These are phyloP conservation scores for Cutaneotrichosporon sp. DNA, from an alignment of 1,284 basidiomycete species.

Conservation along the genomic window DNA sequence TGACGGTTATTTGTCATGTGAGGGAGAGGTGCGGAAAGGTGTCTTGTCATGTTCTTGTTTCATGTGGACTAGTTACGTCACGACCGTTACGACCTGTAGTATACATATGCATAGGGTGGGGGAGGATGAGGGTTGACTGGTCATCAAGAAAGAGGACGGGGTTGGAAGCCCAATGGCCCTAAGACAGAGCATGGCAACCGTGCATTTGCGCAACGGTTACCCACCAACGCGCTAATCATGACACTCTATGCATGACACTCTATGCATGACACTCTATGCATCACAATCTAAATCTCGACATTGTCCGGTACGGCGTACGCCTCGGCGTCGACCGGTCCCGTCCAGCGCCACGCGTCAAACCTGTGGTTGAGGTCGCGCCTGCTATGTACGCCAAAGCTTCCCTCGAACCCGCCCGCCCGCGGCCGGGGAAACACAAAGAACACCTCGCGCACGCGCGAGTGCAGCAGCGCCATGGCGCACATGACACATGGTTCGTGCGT, in stretches of 20 bases:
- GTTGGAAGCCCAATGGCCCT: no score
- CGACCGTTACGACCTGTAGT: not conserved
- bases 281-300: conserved; percentile 18
- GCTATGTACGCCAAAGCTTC: conserved; percentile 64
- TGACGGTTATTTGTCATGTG: not conserved
- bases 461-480: conserved; percentile 90
- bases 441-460: conserved; percentile 82
- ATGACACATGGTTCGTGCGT: conserved; percentile 94
- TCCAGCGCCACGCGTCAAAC: conserved; percentile 61
- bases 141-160: not conserved
- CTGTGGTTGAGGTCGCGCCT: conserved; percentile 80
- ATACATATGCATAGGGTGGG: not conserved
- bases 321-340: conserved; percentile 28
- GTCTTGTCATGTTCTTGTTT: not conserved
- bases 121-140: no score
- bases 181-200: no score
- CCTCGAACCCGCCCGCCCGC: conserved; percentile 51
- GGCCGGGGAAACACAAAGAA: conserved; percentile 72
- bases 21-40: not conserved
- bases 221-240: no score
- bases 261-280: not conserved
- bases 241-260: not conserved
- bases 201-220: no score
- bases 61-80: conserved; percentile 1
- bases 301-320: conserved; percentile 19